These are phyloP conservation scores for Withania somnifera DNA, from an alignment of 305 asterid genomes.

Conservation along the genomic window DNA sequence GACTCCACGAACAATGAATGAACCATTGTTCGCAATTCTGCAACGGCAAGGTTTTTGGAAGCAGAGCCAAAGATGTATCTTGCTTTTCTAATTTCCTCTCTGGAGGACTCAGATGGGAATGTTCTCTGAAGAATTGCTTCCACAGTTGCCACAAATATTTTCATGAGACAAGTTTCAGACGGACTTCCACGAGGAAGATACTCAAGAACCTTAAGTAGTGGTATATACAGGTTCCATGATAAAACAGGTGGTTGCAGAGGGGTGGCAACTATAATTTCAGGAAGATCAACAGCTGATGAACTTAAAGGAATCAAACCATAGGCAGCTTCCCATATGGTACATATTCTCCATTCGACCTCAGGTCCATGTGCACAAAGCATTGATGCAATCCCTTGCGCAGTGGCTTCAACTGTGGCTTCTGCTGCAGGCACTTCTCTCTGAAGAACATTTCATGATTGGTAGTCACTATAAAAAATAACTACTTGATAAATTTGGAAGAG, in stretches of 20 bases:
- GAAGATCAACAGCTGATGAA: constrained; percentile 93
- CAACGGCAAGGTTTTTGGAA: constrained; percentile 91
- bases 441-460: constrained; percentile 17
- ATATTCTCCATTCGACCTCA: constrained; percentile 98
- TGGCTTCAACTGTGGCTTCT: constrained; percentile 93
- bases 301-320: constrained; percentile 94
- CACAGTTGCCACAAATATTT: constrained; percentile 96
- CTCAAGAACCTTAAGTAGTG: constrained; percentile 92
- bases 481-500: constrained; percentile 2
- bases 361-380: constrained; percentile 99
- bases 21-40: constrained; percentile 94
- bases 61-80: constrained; percentile 67
- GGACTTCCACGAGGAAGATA: constrained; percentile 99
- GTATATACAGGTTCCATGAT: constrained; percentile 90
- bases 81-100: constrained; percentile 71
- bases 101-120: constrained; percentile 72
- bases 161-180: constrained; percentile 94
- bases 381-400: constrained; percentile 98
- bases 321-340: constrained; percentile 99
- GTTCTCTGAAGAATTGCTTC: constrained; percentile 95
- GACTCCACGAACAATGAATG: constrained; percentile 88
- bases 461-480: constrained; percentile 7
- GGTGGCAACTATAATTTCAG: constrained; percentile 86
- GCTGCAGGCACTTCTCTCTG: constrained; percentile 70
- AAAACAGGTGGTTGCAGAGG: constrained; percentile 90